Conservation (phyloP, 441 rosid genomes). For the Pelargonium myrrhifolium region DNA sequence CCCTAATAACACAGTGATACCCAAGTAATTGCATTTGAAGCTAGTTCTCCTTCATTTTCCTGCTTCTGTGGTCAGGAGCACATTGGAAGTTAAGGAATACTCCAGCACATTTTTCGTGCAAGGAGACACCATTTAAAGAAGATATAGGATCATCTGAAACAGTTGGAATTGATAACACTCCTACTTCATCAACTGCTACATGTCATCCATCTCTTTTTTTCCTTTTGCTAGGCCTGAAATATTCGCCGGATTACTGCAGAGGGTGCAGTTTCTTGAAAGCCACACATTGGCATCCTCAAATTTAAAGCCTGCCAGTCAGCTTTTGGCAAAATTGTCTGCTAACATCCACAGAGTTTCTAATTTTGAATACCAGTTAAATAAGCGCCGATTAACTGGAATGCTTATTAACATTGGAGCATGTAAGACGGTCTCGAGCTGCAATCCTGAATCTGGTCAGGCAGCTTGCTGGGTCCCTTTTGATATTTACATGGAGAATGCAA, state of each 20-base stretch:
- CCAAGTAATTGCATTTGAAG: background rate
- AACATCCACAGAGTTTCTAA: slow-evolving; percentile 30
- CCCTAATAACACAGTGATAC: background rate
- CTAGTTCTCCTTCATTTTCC: background rate
- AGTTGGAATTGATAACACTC: slow-evolving; percentile 1
- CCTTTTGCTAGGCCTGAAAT: slow-evolving; percentile 45
- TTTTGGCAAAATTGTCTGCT: slow-evolving; percentile 33
- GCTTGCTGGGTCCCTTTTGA: slow-evolving; percentile 58
- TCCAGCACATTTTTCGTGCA: slow-evolving; percentile 1
- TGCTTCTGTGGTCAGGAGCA: background rate
- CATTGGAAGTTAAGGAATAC: background rate
- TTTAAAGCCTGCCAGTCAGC: slow-evolving; percentile 30
- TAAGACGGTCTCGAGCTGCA: slow-evolving; percentile 29
- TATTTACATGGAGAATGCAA: slow-evolving; percentile 49
- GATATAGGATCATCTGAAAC: background rate
- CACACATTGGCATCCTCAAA: slow-evolving; percentile 27
- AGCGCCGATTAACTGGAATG: slow-evolving; percentile 28
- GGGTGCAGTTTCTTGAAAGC: slow-evolving; percentile 39
- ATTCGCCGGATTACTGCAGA: slow-evolving; percentile 46
- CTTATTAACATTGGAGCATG: slow-evolving; percentile 30
- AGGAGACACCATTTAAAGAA: background rate
- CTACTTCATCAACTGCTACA: slow-evolving; percentile 1
- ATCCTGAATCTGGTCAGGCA: slow-evolving; percentile 31
- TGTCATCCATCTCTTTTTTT: slow-evolving; percentile 9
- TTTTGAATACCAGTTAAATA: slow-evolving; percentile 35